Percentiles rank a stretch among this genome's conserved stretches.
Conservation (phyloP, 331 rosid genomes). For the Malus hybrid region DNA sequence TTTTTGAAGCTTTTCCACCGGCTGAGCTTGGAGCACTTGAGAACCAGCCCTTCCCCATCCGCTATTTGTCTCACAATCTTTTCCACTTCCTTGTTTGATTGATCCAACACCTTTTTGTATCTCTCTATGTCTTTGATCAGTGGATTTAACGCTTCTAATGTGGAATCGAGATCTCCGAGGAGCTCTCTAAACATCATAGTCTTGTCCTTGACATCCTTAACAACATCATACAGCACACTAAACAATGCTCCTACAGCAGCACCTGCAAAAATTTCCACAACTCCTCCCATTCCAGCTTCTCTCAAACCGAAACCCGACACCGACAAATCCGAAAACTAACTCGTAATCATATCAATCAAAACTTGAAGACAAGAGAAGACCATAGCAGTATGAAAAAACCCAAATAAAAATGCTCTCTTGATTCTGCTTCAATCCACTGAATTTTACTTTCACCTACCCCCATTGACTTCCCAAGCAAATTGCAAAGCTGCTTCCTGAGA, state of each 20-base stretch:
- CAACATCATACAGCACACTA: not conserved
- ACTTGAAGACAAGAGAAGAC: not conserved
- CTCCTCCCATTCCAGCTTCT: not conserved
- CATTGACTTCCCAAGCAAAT: not conserved
- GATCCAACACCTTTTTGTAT: not conserved
- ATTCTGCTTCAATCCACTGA: not conserved
- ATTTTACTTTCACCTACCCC: not conserved
- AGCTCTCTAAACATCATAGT: not conserved
- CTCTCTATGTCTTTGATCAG: not conserved
- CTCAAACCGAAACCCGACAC: not conserved
- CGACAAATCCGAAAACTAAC: not conserved
- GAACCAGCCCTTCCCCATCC: not conserved
- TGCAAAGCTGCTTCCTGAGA: not conserved
- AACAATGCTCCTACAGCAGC: conserved; percentile 1
- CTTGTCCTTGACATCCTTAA: not conserved
- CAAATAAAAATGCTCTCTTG: not conserved
- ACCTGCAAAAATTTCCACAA: not conserved
- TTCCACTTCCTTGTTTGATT: not conserved
- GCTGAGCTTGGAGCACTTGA: not conserved
- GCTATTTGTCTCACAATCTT: not conserved
- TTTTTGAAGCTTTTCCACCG: not conserved
- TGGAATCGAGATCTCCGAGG: not conserved
- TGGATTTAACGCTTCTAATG: not conserved
- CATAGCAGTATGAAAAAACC: not conserved
- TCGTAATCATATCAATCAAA: not conserved